Conservation (phyloP, 805 yeast genomes). For the Saturnispora halmiae region DNA sequence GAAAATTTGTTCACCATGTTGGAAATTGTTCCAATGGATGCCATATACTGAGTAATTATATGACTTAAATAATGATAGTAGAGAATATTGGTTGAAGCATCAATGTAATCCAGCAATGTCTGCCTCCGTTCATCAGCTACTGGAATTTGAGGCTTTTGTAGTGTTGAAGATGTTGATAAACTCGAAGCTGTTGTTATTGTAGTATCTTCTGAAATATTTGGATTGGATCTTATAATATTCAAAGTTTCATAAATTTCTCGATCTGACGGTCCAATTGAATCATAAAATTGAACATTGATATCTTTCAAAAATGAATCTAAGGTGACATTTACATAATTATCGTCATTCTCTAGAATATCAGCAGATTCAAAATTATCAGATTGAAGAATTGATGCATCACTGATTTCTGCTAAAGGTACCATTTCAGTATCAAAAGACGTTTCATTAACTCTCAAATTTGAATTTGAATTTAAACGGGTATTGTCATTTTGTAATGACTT, state of each 20-base stretch:
- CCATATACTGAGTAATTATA: conserved; percentile 23
- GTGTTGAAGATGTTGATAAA: conserved; percentile 3
- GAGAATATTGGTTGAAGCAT: conserved; percentile 23
- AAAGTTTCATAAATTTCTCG: conserved; percentile 16
- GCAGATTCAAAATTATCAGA: conserved; percentile 19
- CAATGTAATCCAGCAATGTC: conserved; percentile 23
- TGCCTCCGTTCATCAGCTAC: conserved; percentile 10
- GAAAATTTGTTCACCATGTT: conserved; percentile 23
- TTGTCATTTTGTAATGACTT: too few relatives aligned
- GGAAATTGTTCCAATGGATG: conserved; percentile 22
- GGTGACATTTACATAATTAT: conserved; percentile 23
- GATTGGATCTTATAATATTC: conserved; percentile 3
- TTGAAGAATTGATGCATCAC: conserved; percentile 17
- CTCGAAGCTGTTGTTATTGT: conserved; percentile 3
- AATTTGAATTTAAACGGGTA: neutral
- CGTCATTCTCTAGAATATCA: conserved; percentile 19
- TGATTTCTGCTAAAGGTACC: conserved; percentile 27
- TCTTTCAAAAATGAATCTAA: conserved; percentile 23
- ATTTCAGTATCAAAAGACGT: conserved; percentile 21
- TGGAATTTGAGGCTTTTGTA: conserved; percentile 7
- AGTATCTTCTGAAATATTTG: neutral
- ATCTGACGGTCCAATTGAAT: conserved; percentile 25
- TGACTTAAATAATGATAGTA: conserved; percentile 25
- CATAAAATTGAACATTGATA: conserved; percentile 27
- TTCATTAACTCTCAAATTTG: conserved; percentile 11